A percentile compares a stretch with the other conserved stretches of the same genome.
Conservation (phyloP, 352 stramenopile genomes). For the Pythium brassicae region DNA sequence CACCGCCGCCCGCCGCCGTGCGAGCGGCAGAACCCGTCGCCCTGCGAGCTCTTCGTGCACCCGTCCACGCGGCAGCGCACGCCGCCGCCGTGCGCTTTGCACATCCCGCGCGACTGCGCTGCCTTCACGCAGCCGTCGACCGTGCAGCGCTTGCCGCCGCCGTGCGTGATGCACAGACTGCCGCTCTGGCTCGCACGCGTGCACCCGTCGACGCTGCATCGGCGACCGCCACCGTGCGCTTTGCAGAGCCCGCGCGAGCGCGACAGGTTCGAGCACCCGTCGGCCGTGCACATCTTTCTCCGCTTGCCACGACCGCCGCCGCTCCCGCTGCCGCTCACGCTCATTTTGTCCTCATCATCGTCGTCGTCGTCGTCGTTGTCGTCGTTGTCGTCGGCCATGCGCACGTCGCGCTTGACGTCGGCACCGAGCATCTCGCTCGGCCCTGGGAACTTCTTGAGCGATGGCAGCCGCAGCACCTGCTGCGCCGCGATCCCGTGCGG, state of each 20-base stretch:
- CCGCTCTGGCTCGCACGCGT: slow-evolving; percentile 74
- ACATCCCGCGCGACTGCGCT: slow-evolving; percentile 78
- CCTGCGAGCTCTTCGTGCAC: slow-evolving; percentile 78
- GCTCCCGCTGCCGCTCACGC: slow-evolving; percentile 11
- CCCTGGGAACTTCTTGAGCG: slow-evolving; percentile 12
- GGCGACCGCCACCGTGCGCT: slow-evolving; percentile 63
- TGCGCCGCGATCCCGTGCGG: not conserved
- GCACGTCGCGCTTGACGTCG: slow-evolving; percentile 10
- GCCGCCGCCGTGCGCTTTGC: slow-evolving; percentile 77
- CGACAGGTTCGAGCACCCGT: slow-evolving; percentile 74
- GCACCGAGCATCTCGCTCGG: slow-evolving; percentile 6
- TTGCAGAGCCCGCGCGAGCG: slow-evolving; percentile 77
- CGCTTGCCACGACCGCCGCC: slow-evolving; percentile 50
- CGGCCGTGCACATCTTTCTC: slow-evolving; percentile 75
- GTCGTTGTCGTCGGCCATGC: slow-evolving; percentile 6
- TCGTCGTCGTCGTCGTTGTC: slow-evolving; percentile 14
- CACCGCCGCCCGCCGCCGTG: slow-evolving; percentile 71
- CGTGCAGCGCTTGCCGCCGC: slow-evolving; percentile 79
- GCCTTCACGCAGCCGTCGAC: slow-evolving; percentile 76
- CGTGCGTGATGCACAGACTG: slow-evolving; percentile 79
- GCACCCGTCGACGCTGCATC: slow-evolving; percentile 79
- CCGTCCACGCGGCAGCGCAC: slow-evolving; percentile 82
- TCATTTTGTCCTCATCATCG: slow-evolving; percentile 21
- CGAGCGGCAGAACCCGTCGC: slow-evolving; percentile 78
- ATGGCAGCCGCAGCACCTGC: not conserved